Evolutionary conservation across 2,329 filamentous ascomycete species (phyloP).

Genomic region (Epichloe brachyelytri): DNA sequence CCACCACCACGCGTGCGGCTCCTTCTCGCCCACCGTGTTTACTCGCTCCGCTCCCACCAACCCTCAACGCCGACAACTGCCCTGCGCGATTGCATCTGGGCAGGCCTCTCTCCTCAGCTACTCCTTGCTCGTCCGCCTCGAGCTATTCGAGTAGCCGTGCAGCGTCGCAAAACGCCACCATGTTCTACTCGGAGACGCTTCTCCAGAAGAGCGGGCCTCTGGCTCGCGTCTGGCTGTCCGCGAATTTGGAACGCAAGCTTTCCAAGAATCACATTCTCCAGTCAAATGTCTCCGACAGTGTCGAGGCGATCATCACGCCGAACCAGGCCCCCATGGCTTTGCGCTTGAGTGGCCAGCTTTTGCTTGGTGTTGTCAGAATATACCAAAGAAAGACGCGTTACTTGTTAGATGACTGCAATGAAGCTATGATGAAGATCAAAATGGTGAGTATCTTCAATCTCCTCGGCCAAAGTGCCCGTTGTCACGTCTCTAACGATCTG

Average conservation of each 20-base stretch:
- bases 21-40: slow-evolving; percentile 17
- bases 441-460: slow-evolving; percentile 50
- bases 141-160: slow-evolving; percentile 13
- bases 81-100: slow-evolving; percentile 1
- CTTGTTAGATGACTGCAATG: slow-evolving; percentile 91
- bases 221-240: slow-evolving; percentile 94
- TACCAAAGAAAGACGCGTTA: slow-evolving; percentile 97
- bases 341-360: slow-evolving; percentile 81
- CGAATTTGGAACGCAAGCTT: slow-evolving; percentile 96
- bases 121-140: slow-evolving; percentile 10
- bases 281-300: slow-evolving; percentile 87
- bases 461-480: not conserved
- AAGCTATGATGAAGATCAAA: slow-evolving; percentile 95
- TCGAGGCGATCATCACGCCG: slow-evolving; percentile 86
- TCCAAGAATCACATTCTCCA: slow-evolving; percentile 94
- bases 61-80: slow-evolving; percentile 5
- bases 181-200: slow-evolving; percentile 97
- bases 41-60: slow-evolving; percentile 10
- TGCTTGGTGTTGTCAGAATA: slow-evolving; percentile 92
- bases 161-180: slow-evolving; percentile 32
- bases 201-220: slow-evolving; percentile 94
- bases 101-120: not conserved
- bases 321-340: slow-evolving; percentile 90
- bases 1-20: slow-evolving; percentile 16
- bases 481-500: slow-evolving; percentile 16